Evolutionary conservation across 106 monocot species (phyloP).

Genomic region (Phalaenopsis equestris): DNA sequence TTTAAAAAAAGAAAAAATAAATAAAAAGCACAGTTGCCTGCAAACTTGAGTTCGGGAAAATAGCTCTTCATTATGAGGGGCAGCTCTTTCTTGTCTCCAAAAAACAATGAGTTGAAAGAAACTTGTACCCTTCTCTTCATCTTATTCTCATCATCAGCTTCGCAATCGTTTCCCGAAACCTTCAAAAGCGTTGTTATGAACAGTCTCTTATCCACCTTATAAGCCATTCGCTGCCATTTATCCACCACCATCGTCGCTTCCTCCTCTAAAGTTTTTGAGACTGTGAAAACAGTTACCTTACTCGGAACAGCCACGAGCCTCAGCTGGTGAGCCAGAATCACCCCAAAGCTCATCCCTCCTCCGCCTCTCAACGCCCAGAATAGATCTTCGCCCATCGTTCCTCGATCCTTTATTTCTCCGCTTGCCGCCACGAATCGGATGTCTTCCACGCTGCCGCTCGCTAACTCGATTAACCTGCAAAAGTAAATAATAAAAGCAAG

Average conservation of each 20-base stretch:
- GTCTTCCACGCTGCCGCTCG: slow-evolving; percentile 23
- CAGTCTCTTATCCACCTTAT: not conserved
- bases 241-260: not conserved
- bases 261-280: not conserved
- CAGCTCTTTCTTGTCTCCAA: slow-evolving; percentile 16
- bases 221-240: slow-evolving; percentile 3
- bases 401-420: slow-evolving; percentile 14
- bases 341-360: slow-evolving; percentile 42
- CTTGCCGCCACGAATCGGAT: slow-evolving; percentile 10
- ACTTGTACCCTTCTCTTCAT: not conserved
- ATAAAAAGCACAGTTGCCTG: too few species aligned
- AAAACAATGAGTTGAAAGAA: slow-evolving; percentile 19
- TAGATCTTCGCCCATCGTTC: slow-evolving; percentile 16
- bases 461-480: slow-evolving; percentile 12
- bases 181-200: not conserved
- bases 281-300: not conserved
- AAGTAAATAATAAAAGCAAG: too few species aligned
- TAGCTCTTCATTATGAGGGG: slow-evolving; percentile 13
- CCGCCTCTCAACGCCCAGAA: slow-evolving; percentile 30
- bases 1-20: too few species aligned
- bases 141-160: not conserved
- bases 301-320: slow-evolving; percentile 24
- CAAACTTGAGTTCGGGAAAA: slow-evolving; percentile 26
- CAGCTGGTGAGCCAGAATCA: slow-evolving; percentile 33
- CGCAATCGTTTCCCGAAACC: not conserved